These are phyloP conservation scores for Leonotis leonurus DNA, from an alignment of 257 asterid genomes.

Conservation along the genomic window DNA sequence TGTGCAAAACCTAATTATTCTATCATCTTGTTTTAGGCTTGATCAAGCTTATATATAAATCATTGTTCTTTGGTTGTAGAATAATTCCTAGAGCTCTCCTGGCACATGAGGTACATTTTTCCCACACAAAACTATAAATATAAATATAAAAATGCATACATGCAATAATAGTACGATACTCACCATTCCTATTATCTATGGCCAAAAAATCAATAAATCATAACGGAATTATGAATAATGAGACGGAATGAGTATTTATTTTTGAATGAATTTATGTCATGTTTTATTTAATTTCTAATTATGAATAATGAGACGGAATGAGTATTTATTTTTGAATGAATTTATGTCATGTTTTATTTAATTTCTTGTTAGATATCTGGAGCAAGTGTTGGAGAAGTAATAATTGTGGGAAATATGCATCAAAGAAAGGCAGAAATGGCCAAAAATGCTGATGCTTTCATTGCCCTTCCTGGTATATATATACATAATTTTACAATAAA, in stretches of 20 bases:
- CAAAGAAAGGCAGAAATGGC: constrained; percentile 70
- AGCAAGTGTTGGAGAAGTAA: constrained; percentile 45
- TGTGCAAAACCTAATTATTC: too few species aligned
- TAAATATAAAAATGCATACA: neutral
- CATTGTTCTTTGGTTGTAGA: constrained; percentile 20
- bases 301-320: neutral
- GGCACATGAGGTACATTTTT: constrained; percentile 50
- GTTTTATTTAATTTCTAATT: too few species aligned
- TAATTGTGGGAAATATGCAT: constrained; percentile 61
- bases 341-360: neutral
- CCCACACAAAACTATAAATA: too few species aligned
- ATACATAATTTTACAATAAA: neutral
- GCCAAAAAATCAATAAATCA: too few species aligned
- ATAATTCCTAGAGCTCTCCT: constrained; percentile 58
- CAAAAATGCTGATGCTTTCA: constrained; percentile 65
- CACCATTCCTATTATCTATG: too few species aligned
- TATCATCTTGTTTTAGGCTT: neutral
- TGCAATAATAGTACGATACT: constrained; percentile 7
- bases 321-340: too few species aligned
- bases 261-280: too few species aligned
- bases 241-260: too few species aligned
- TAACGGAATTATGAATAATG: too few species aligned
- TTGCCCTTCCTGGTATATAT: constrained; percentile 62
- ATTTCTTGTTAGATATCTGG: constrained; percentile 32
- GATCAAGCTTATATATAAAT: neutral